Conservation (phyloP, 1,284 basidiomycete species). For the Sanghuangporus sanghuang region DNA sequence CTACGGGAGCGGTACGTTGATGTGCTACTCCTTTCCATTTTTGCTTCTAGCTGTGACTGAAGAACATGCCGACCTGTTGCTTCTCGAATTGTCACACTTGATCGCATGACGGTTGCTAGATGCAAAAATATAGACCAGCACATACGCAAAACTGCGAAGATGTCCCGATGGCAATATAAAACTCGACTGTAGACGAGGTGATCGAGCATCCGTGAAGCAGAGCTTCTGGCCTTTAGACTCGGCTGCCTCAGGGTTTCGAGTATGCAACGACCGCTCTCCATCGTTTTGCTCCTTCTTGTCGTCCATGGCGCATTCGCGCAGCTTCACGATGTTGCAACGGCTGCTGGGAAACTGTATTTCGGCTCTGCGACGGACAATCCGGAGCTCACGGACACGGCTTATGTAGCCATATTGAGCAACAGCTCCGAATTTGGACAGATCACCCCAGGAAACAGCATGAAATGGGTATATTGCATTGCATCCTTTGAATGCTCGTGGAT, state of each 20-base stretch:
- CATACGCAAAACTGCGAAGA: background rate
- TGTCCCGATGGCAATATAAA: background rate
- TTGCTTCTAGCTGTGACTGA: background rate
- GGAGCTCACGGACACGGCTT: constrained; percentile 23
- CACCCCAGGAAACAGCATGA: constrained; percentile 36
- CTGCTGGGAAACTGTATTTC: constrained; percentile 24
- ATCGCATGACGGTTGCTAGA: background rate
- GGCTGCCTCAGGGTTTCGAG: background rate
- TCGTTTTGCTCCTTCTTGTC: background rate
- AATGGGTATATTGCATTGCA: constrained; percentile 26
- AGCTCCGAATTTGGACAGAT: constrained; percentile 31
- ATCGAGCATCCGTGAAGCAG: background rate
- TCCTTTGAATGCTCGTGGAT: background rate
- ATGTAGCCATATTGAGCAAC: constrained; percentile 21
- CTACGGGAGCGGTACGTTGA: background rate
- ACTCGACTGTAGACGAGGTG: background rate
- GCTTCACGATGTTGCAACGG: constrained; percentile 19
- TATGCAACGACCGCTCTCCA: background rate
- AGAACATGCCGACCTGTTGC: background rate
- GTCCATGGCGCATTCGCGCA: background rate
- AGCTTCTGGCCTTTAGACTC: background rate
- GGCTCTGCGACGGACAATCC: constrained; percentile 24
- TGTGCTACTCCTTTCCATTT: background rate
- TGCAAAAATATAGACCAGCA: background rate
- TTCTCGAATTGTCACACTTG: background rate